Conservation (phyloP, 2,329 filamentous ascomycete species). For the Aspergillus costaricaensis region DNA sequence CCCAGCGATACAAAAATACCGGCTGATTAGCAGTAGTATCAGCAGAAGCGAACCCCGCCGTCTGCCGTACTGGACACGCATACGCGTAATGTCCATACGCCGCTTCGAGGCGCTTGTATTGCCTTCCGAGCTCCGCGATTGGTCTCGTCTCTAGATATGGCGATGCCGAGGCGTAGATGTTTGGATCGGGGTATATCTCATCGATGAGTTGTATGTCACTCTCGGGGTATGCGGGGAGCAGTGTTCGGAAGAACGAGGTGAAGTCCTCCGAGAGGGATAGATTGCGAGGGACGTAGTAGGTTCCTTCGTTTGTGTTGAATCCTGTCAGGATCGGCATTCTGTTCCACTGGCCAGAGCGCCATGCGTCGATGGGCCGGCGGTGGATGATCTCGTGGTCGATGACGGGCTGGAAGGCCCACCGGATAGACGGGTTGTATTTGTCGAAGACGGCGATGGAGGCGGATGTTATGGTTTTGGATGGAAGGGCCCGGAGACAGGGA, state of each 20-base stretch:
- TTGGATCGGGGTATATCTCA: conserved; percentile 64
- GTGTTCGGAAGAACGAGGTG: conserved; percentile 59
- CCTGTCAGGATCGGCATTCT: conserved; percentile 67
- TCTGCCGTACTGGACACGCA: conserved; percentile 52
- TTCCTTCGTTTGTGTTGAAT: conserved; percentile 71
- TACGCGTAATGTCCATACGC: conserved; percentile 55
- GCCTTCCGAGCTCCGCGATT: conserved; percentile 35
- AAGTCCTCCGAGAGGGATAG: conserved; percentile 56
- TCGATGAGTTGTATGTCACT: conserved; percentile 59
- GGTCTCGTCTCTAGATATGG: conserved; percentile 27
- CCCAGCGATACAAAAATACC: conserved; percentile 59
- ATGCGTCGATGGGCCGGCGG: conserved; percentile 60
- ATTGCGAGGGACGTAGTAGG: conserved; percentile 60
- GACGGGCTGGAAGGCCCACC: conserved; percentile 68
- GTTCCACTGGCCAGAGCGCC: conserved; percentile 56
- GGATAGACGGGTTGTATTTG: conserved; percentile 49
- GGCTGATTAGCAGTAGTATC: conserved; percentile 36
- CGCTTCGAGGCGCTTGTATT: conserved; percentile 56
- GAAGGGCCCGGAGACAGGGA: conserved; percentile 45
- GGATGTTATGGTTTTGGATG: conserved; percentile 37
- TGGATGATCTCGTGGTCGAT: conserved; percentile 64
- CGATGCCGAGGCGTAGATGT: conserved; percentile 27
- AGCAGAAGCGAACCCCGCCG: conserved; percentile 42
- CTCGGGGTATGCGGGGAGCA: conserved; percentile 60
- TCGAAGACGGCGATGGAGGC: conserved; percentile 49